Base-by-base conservation (phyloP, 2,329 filamentous ascomycete species). In the Fusarium denticulatum region DNA sequence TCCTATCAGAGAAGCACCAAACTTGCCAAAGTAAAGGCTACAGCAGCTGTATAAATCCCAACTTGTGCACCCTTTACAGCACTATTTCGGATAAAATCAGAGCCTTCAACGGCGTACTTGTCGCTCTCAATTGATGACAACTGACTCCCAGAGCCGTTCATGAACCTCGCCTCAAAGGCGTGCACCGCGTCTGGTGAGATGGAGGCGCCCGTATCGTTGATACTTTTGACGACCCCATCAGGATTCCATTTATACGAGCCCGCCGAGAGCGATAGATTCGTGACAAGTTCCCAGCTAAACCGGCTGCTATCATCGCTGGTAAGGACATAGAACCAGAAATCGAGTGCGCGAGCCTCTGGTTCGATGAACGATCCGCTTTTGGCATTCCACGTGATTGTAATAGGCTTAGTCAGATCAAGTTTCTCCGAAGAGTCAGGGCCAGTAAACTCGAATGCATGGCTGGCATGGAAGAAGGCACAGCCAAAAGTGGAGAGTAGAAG, bases 401-500 rank as follows among this genome's bases (percentile, higher is more conserved):
- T 36, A 12, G 60, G 20, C 4, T 64, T 16, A 42, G 28, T 26
- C 6, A 64, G 34, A 4, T 64, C 6, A 8, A 64, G 42, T 16
- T 49, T 61, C 28, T 64, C 8, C 3, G 26, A 2, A 1, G 56
- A 12, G 24, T 61, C 36, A 12, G 60, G 60, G 14, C 60, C 36
- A 18, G 60, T 64, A 18, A 64, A 64, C 16, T 61, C 56, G 2
- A 64, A 64, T 6, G 42, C 60, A 5, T 61, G 24, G 1, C 28
- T 22, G 0, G 7, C 6, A 22, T 40, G 28, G 2, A 49, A 61
- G 8, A 49, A 20, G 3, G 42, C 10, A 12, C 1, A 61, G 28
- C 42, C 6, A 4, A 61, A 3, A 15, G 13, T 12, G 2, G 28
- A 22, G 6, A 64, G 36, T 5, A 49, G 7, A 5, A 24, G 4